Base-by-base conservation (phyloP, 352 stramenopile genomes). In the Globisporangium heterothallicum region DNA sequence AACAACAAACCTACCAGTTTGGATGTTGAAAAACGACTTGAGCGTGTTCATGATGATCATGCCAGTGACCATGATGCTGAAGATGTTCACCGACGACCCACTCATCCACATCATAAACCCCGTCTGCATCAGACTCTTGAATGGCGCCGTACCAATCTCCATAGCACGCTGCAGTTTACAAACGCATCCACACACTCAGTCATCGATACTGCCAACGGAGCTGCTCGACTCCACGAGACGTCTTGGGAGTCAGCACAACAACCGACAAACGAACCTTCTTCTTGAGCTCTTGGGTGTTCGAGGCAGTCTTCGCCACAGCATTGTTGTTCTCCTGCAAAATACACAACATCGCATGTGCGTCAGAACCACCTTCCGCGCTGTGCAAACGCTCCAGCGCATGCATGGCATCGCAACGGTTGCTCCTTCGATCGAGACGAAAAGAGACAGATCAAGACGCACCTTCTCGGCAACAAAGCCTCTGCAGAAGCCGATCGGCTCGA, bases 91-190 rank as follows among this genome's bases (percentile, higher is more conserved):
- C 43, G 86, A 87, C 56, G 88, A 94, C 52, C 92, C 92, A 49
- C 82, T 94, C 92, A 98, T 98, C 86, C 90, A 98, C 84, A 98
- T 96, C 92, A 98, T 98, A 64, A 98, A 94, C 24, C 74, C 92
- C 19, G 93, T 96, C 63, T 97, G 94, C 54, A 96, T 72, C 19
- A 97, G 56, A n/a, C 84, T 88, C 74, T 96, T 97, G 53, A 95
- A 95, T 24, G 90, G 90, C 43, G 71, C 83, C 66, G 79, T 84
- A 25, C 84, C 88, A 43, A 96, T 93, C 64, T 95, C 87, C 84
- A 95, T 96, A 18, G 88, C 86, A 42, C 86, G 82, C 85, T 97
- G 48, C 3, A 44, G 27, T 13, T 58, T 18, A 13, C 0, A 18
- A 19, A 46, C 22, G 43, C 38, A 30, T n/a, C 13, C 52, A 48